Base-by-base conservation (phyloP, 2,329 filamentous ascomycete genomes). In the Arthrobotrys pseudoclavata region DNA sequence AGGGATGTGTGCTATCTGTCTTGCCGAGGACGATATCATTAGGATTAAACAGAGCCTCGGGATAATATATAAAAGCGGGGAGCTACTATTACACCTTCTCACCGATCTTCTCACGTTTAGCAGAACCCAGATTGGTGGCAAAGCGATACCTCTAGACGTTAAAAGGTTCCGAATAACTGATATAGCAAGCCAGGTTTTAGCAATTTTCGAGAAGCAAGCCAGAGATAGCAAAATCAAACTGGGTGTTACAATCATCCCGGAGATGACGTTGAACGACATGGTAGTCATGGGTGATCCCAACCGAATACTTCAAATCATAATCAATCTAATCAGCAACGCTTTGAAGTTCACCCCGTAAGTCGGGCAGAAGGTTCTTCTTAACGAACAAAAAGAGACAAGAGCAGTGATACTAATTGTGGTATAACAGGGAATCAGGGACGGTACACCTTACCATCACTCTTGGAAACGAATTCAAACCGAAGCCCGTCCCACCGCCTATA, bases 261-360 rank as follows among this genome's bases (percentile, higher is more conserved):
- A 81, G 55, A 62, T 70, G 24, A 74, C 64, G 4, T 69, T 97
- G 24, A 92, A 92, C 82, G 92, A 97, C 79, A 94, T 96, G 91
- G 90, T 92, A 64, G 85, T 97, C 0, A 95, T 92, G 89, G 94
- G 94, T n/a, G 94, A 97, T 81, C 91, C 96, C 80, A 93, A 97
- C 82, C 88, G 94, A 52, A 96, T 97, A 47, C 85, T 97, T 22
- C 94, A 97, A 83, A 92, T 97, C 9, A 89, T 97, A 53, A 97
- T 96, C 85, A 97, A 97, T 82, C 86, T 97, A 31, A 93, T 97
- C 52, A 94, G 92, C 84, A 97, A 97, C 84, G 93, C 91, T 83
- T 85, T 97, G 52, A 97, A 97, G 82, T 97, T 97, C 82, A 97
- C 94, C 0, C 92, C 93, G 0, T 72, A 69, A 47, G 74, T 68